Base-by-base conservation (phyloP, 164 flowering plant genomes). In the Cinnamomum chago region DNA sequence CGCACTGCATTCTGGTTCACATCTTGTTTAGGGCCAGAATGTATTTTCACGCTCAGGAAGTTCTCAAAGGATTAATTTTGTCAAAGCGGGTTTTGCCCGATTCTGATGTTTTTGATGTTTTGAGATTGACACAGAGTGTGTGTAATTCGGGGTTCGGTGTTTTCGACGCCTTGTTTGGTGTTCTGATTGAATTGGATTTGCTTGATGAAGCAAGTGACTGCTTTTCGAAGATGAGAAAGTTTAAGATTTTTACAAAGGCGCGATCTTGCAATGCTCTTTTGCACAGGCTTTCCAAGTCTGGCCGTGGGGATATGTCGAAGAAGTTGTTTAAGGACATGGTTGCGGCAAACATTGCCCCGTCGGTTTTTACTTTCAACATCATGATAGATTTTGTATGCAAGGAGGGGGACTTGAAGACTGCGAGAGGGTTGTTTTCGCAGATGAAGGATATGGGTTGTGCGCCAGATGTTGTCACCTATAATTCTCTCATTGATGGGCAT, bases 401-500 rank as follows among this genome's bases (percentile, higher is more conserved):
- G 81, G 86, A 80, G 73, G 90, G 91, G 62, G 89, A 93, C 71
- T 40, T 93, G 83, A 81, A 80, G 35, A 70, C 81, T 50, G 95
- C 94, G 0, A 78, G 77, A 72, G 82, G 72, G 65, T 79, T 89
- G 77, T 88, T 90, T 80, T 65, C 3, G 17, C 82, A 87, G 76
- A 92, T 93, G 97, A 86, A 86, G 68, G 75, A 76, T 25, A 77
- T 35, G 70, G 89, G 90, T n/a, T 51, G 87, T 60, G 71, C 40
- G 5, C 97, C 97, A 0, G 97, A 93, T 81, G 83, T 83, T 81
- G 90, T 93, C 35, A 89, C 98, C 5, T 92, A 87, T 70, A 93
- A 93, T 80, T 73, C 90, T 22, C 88, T 93, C 6, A 88, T 93
- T 75, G 91, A 93, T 81, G 97, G 92, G 23, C 76, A 82, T 79